Conservation (phyloP, 2,329 filamentous ascomycete species). For the Leptodontidium sp. region DNA sequence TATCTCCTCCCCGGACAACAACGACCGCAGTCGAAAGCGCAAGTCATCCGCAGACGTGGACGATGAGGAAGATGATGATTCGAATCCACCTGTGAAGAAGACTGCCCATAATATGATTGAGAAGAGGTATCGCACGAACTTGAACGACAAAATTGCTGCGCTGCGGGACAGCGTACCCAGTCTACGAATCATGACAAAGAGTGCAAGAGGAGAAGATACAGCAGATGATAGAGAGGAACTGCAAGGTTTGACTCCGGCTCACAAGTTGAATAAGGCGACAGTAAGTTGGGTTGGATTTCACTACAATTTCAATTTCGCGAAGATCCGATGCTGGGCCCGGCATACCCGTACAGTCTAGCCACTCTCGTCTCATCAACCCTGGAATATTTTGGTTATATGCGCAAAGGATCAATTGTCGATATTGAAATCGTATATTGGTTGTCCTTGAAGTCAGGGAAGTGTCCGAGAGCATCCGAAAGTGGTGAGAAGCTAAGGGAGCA, state of each 20-base stretch:
- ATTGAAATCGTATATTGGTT: not conserved
- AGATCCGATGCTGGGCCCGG: not conserved
- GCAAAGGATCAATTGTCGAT: not conserved
- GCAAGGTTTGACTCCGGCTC: conserved; percentile 83
- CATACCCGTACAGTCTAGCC: not conserved
- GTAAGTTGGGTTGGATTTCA: conserved; percentile 52
- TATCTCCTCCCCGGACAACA: conserved; percentile 66
- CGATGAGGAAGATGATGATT: conserved; percentile 67
- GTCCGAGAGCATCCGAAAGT: not conserved
- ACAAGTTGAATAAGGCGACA: conserved; percentile 98
- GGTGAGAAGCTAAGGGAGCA: not conserved
- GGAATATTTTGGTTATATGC: not conserved
- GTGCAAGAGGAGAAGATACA: conserved; percentile 70
- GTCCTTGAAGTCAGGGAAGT: not conserved
- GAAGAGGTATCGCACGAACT: conserved; percentile 93
- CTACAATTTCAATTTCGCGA: not conserved
- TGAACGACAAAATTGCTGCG: conserved; percentile 97
- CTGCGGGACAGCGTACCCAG: conserved; percentile 92
- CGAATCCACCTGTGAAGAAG: conserved; percentile 76
- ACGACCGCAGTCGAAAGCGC: conserved; percentile 65
- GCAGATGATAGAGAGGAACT: conserved; percentile 81
- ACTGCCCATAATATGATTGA: conserved; percentile 98
- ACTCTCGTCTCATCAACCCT: not conserved
- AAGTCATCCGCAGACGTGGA: conserved; percentile 71
- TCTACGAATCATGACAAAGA: conserved; percentile 83